A percentile compares a stretch with the other conserved stretches of the same genome.
Conservation (phyloP, 2,329 filamentous ascomycete species). For the Diaporthe citri region DNA sequence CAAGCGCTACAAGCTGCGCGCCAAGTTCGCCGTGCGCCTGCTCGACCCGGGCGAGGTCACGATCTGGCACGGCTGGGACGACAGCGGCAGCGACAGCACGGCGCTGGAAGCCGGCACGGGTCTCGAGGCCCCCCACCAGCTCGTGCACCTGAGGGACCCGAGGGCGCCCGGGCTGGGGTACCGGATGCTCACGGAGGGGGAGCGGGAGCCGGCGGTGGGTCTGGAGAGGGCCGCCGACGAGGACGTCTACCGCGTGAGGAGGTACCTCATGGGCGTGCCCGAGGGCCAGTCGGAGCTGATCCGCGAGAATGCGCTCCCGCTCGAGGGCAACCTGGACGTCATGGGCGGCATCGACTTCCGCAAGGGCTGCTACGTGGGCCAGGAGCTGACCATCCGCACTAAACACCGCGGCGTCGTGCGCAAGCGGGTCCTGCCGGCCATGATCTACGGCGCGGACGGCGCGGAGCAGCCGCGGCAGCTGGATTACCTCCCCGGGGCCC, state of each 20-base stretch:
- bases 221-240: slow-evolving; percentile 56
- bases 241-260: slow-evolving; percentile 77
- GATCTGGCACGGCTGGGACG: slow-evolving; percentile 83
- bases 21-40: slow-evolving; percentile 78
- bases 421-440: slow-evolving; percentile 87
- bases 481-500: slow-evolving; percentile 55
- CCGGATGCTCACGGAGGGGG: slow-evolving; percentile 48
- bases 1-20: slow-evolving; percentile 86
- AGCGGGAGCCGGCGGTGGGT: slow-evolving; percentile 53
- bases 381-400: slow-evolving; percentile 96
- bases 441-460: slow-evolving; percentile 71
- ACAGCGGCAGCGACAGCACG: slow-evolving; percentile 48
- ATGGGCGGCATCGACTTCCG: slow-evolving; percentile 90
- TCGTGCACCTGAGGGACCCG: slow-evolving; percentile 48
- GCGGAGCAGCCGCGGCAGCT: slow-evolving; percentile 53
- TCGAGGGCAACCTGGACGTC: slow-evolving; percentile 90
- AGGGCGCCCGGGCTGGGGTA: slow-evolving; percentile 60
- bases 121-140: slow-evolving; percentile 13
- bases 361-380: slow-evolving; percentile 97
- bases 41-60: slow-evolving; percentile 74
- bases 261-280: slow-evolving; percentile 84
- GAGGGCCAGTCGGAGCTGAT: slow-evolving; percentile 88
- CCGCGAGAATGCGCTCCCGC: slow-evolving; percentile 79
- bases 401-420: slow-evolving; percentile 94
- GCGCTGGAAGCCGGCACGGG: slow-evolving; percentile 45